Conservation (phyloP, 306 rosid genomes). For the Begonia loranthoides region DNA sequence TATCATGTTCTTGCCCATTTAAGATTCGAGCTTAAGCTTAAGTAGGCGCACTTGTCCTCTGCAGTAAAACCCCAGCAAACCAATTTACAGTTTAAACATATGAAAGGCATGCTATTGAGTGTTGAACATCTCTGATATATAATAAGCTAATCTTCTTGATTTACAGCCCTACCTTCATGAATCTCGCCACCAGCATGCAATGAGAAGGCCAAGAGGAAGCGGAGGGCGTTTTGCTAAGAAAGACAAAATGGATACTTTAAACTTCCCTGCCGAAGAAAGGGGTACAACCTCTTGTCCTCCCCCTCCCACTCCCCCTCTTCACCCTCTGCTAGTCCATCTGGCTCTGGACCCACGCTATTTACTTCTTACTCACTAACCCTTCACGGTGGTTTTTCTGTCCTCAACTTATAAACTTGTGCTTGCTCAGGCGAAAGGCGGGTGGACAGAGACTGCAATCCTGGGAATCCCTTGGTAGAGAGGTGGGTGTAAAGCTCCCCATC, state of each 20-base stretch:
- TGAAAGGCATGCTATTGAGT: too few species aligned
- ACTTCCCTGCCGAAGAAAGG: constrained; percentile 35
- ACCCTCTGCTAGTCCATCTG: constrained; percentile 75
- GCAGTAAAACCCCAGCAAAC: too few species aligned
- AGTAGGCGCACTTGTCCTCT: too few species aligned
- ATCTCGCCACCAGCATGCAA: constrained; percentile 95
- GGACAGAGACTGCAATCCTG: constrained; percentile 43
- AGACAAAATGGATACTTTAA: constrained; percentile 22
- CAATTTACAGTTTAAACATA: too few species aligned
- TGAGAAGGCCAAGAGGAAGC: constrained; percentile 84
- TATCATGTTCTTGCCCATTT: too few species aligned
- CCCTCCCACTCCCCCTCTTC: too few species aligned
- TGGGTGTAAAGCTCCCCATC: constrained; percentile 28
- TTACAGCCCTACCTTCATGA: constrained; percentile 93
- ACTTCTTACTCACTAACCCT: constrained; percentile 12
- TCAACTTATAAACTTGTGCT: constrained; percentile 35
- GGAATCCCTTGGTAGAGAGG: constrained; percentile 21
- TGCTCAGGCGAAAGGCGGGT: constrained; percentile 52
- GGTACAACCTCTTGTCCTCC: constrained; percentile 43
- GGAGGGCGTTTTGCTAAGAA: constrained; percentile 98
- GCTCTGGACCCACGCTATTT: constrained; percentile 58
- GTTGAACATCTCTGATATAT: constrained; percentile 5
- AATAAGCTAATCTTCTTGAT: constrained; percentile 16
- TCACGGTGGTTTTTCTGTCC: constrained; percentile 70
- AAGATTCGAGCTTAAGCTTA: too few species aligned